Base-by-base conservation (phyloP, 2,329 filamentous ascomycete genomes). In the Penicillium concentricum region DNA sequence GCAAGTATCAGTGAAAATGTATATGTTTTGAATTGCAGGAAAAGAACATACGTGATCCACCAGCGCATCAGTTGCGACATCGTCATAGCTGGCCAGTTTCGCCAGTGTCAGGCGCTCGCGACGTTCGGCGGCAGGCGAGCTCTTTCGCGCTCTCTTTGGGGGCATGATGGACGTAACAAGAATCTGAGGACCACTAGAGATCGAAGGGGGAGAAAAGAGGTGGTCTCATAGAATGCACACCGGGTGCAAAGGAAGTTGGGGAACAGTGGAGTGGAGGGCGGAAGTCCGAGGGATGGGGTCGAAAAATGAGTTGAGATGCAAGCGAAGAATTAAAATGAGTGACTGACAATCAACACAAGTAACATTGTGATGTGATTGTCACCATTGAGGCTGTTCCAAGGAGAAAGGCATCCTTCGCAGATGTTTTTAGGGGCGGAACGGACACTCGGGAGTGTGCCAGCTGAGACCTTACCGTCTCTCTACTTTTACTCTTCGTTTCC, bases 1-100 rank as follows among this genome's bases (percentile, higher is more conserved):
- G 65, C 58, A 22, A 58, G 46, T 6, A 49, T 71, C 47, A 72
- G 60, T 52, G 52, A 56, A 24, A 26, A 48, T 10, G 18, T 20
- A 8, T 43, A 28, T 5, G 38, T 35, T 13, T 51, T 15, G 32
- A 30, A 61, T 28, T 47, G 56, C 41, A 37, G 41, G 43, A 46
- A 55, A 39, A 53, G 58, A 41, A 83, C 89, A 77, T 83, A 97
- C 93, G 78, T 93, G 91, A 76, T 99, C 94, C 59, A 99, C 87
- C 51, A 99, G 86, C 65, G 91, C 90, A 82, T 99, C 94, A 8
- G 94, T 99, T 61, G 96, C 81, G 63, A 97, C 87, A 76, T 99
- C 94, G 78, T 99, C 94, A 79, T 97, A 97, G 48, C 89, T 88
- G 32, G 92, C 89, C 68, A 99, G 80, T 80, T 96, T 92, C 59